A percentile compares a stretch with the other conserved stretches of the same genome.
phyloP scores from a whole-genome alignment of 495 filamentous ascomycete species.

The Oleoguttula mirabilis region DNA sequence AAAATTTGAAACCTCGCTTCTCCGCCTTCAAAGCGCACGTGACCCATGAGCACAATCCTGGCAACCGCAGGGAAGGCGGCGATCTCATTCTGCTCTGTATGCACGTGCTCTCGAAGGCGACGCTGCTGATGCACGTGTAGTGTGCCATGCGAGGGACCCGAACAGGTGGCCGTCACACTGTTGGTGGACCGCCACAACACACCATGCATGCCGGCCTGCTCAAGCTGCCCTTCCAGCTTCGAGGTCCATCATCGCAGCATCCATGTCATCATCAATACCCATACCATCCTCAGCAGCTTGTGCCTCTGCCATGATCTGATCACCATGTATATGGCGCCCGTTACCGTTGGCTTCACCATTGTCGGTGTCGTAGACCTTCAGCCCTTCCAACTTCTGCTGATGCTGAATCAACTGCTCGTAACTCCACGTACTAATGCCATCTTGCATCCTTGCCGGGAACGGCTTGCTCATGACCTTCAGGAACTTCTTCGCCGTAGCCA shows the following conservation, averaged over 20 bases:
- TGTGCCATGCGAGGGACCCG: too few species aligned
- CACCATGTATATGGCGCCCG: conserved; percentile 10
- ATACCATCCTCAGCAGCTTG: conserved; percentile 13
- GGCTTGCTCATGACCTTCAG: conserved; percentile 82
- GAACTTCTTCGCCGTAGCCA: conserved; percentile 79
- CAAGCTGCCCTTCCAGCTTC: conserved; percentile 5
- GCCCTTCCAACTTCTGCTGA: conserved; percentile 63
- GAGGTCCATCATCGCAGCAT: conserved; percentile 23
- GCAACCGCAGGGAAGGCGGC: too few species aligned
- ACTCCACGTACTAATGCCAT: conserved; percentile 87
- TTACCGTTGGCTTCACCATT: conserved; percentile 14
- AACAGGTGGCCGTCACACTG: too few species aligned
- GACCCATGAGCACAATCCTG: too few species aligned
- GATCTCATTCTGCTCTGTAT: too few species aligned
- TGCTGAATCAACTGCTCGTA: conserved; percentile 62
- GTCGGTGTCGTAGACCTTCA: conserved; percentile 35
- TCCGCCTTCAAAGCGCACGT: too few species aligned
- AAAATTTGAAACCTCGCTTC: conserved; percentile 4
- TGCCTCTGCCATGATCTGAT: conserved; percentile 15
- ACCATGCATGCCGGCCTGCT: too few species aligned
- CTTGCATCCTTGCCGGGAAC: conserved; percentile 68
- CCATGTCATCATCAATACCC: conserved; percentile 19
- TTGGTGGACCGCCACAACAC: too few species aligned
- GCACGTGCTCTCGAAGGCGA: too few species aligned
- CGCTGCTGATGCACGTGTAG: too few species aligned